Evolutionary conservation across 169 alveolate species (phyloP).

Genomic region (Babesia sp.): DNA sequence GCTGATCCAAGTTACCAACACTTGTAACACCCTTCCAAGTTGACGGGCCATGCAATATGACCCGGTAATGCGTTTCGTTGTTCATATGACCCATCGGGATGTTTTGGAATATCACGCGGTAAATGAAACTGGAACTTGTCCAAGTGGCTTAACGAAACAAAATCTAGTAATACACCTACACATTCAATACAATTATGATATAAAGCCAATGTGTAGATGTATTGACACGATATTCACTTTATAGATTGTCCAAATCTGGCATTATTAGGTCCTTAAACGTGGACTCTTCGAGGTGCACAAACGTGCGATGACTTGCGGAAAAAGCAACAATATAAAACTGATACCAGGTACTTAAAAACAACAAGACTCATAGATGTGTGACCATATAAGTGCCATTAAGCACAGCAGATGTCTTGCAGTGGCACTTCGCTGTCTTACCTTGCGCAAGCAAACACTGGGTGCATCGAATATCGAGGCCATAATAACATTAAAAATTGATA

Average conservation of each 20-base stretch:
- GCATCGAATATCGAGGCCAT: too few relatives aligned
- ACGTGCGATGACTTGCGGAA: constrained; percentile 27
- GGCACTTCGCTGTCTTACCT: neutral
- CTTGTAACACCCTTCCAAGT: constrained; percentile 51
- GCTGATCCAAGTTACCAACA: constrained; percentile 1
- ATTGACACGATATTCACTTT: neutral
- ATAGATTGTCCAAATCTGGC: neutral
- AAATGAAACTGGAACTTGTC: neutral
- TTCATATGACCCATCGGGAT: neutral
- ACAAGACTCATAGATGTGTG: neutral
- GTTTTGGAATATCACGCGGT: neutral
- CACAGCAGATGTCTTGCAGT: neutral
- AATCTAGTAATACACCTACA: neutral
- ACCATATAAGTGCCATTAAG: neutral
- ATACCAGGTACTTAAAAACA: neutral
- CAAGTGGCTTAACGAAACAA: neutral
- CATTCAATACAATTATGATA: neutral
- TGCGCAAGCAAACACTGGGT: neutral
- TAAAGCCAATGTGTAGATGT: neutral
- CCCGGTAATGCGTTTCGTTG: constrained; percentile 25
- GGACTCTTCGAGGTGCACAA: constrained; percentile 17
- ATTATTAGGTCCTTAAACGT: neutral
- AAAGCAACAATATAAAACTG: neutral
- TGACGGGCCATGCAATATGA: constrained; percentile 62
- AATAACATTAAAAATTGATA: too few relatives aligned